phyloP scores from a whole-genome alignment of 225 moss, liverwort and hornwort species.

The Physcomitrium patens region DNA sequence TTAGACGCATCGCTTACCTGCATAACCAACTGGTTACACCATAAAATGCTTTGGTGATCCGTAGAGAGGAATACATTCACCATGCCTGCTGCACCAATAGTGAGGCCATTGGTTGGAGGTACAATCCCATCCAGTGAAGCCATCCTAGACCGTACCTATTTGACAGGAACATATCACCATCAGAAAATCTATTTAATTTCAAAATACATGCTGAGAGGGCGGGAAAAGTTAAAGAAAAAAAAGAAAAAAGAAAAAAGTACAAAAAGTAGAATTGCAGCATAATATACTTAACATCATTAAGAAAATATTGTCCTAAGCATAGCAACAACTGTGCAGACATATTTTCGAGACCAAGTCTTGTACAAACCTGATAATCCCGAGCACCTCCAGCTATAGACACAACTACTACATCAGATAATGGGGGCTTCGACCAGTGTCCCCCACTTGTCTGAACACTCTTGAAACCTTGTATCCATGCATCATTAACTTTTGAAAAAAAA shows the following conservation, averaged over 20 bases:
- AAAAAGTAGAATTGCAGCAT: conserved; percentile 6
- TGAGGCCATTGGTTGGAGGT: conserved; percentile 94
- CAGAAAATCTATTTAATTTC: conserved; percentile 24
- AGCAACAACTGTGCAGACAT: conserved; percentile 13
- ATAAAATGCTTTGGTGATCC: conserved; percentile 97
- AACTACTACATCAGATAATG: conserved; percentile 82
- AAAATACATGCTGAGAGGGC: conserved; percentile 13
- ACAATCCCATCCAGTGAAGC: conserved; percentile 93
- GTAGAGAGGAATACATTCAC: conserved; percentile 96
- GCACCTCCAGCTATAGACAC: conserved; percentile 96
- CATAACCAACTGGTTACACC: conserved; percentile 93
- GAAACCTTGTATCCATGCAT: conserved; percentile 87
- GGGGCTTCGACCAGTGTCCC: conserved; percentile 63
- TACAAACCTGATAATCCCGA: conserved; percentile 88
- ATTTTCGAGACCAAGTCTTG: conserved; percentile 19
- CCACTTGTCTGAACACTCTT: conserved; percentile 50
- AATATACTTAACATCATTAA: not conserved
- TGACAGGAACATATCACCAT: conserved; percentile 37
- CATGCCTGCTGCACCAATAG: conserved; percentile 95
- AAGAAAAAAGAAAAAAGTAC: not conserved
- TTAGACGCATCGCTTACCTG: conserved; percentile 58
- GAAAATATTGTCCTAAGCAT: conserved; percentile 11
- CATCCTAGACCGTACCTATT: conserved; percentile 94
- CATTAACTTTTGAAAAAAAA: conserved; percentile 88
- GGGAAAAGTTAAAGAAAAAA: conserved; percentile 8